phyloP scores from a whole-genome alignment of 129 eudicot genomes.

The Kitagawia praeruptora region DNA sequence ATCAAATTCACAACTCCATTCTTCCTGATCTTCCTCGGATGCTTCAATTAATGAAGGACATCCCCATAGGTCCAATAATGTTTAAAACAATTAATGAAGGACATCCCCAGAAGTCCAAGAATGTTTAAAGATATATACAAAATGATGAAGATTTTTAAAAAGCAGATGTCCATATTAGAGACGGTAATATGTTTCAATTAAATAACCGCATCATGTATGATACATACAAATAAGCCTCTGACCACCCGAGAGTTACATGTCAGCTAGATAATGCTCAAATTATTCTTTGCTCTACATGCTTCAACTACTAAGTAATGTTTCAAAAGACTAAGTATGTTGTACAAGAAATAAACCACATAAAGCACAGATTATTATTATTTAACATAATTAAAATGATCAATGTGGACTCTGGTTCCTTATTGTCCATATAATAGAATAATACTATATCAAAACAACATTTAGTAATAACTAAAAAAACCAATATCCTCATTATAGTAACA shows the following conservation, averaged over 20 bases:
- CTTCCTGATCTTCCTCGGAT: background rate
- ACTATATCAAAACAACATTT: background rate
- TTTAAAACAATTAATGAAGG: too few relatives aligned
- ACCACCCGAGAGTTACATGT: too few relatives aligned
- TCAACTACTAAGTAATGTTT: too few relatives aligned
- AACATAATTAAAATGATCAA: background rate
- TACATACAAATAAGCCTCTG: too few relatives aligned
- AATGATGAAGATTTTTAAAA: background rate
- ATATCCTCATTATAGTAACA: background rate
- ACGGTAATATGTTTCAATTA: too few relatives aligned
- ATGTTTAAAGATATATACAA: background rate
- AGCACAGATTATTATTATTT: background rate
- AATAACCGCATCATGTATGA: too few relatives aligned
- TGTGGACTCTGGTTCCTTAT: background rate
- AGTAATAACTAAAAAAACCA: background rate
- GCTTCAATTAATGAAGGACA: background rate
- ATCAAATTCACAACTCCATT: background rate
- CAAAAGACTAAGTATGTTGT: too few relatives aligned
- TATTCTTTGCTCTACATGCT: too few relatives aligned
- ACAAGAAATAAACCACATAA: background rate
- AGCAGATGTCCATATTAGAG: background rate
- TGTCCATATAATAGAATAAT: background rate
- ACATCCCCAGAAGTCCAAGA: too few relatives aligned
- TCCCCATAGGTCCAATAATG: background rate
- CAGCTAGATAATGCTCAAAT: too few relatives aligned